These are phyloP conservation scores for Metarhizium guizhouense DNA, from an alignment of 2,329 filamentous ascomycete genomes.

Conservation along the genomic window DNA sequence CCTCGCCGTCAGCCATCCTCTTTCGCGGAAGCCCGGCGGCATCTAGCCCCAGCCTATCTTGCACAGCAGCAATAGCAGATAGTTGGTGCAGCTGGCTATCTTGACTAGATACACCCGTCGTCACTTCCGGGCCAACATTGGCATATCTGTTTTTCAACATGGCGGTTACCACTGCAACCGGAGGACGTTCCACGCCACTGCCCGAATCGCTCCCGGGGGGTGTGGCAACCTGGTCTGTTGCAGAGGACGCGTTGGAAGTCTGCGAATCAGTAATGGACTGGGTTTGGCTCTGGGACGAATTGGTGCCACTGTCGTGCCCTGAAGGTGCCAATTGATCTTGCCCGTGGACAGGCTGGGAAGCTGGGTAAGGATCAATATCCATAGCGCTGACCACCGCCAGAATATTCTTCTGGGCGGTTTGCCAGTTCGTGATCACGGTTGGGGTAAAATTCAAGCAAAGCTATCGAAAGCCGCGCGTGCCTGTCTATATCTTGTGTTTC, in stretches of 20 bases:
- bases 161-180: conserved; percentile 10
- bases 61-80: conserved; percentile 48
- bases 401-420: background rate
- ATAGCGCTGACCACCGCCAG: background rate
- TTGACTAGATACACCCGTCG: conserved; percentile 32
- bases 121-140: background rate
- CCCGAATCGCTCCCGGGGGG: conserved; percentile 18
- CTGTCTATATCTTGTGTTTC: background rate
- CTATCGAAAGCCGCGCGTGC: background rate
- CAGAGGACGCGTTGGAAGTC: conserved; percentile 17
- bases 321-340: background rate
- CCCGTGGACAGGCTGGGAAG: conserved; percentile 1
- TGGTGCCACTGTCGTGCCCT: conserved; percentile 4
- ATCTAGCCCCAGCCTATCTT: conserved; percentile 36
- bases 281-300: conserved; percentile 9
- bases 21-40: conserved; percentile 45
- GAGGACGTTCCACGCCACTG: conserved; percentile 8
- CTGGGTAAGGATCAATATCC: conserved; percentile 2
- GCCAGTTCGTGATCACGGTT: background rate
- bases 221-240: conserved; percentile 18
- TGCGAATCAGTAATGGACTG: conserved; percentile 16
- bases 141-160: conserved; percentile 7
- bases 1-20: conserved; percentile 65
- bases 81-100: conserved; percentile 48
- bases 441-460: background rate